Percentiles rank a stretch among this genome's conserved stretches.
Conservation (phyloP, 2,329 filamentous ascomycete genomes). For the Alternaria conjuncta region DNA sequence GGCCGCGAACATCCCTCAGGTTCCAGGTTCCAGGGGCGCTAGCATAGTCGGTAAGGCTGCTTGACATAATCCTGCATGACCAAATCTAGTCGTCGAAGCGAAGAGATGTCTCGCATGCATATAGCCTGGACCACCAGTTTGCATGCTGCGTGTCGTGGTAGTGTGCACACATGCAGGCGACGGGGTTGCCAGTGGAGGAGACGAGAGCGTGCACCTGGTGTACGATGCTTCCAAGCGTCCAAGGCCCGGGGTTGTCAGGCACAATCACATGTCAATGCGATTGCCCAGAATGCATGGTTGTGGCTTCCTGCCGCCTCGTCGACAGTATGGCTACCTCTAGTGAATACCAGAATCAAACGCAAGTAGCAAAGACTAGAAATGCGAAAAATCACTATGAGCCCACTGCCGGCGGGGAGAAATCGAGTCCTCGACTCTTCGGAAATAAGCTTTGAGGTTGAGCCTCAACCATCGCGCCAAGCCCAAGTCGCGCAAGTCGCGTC, state of each 20-base stretch:
- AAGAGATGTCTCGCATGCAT: constrained; percentile 7
- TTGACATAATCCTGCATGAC: constrained; percentile 15
- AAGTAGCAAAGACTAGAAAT: not conserved
- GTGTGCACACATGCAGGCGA: not conserved
- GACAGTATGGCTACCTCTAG: not conserved
- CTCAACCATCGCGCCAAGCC: constrained; percentile 12
- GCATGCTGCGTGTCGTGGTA: not conserved
- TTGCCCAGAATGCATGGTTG: not conserved
- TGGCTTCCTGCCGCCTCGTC: not conserved
- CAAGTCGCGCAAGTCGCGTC: constrained; percentile 34
- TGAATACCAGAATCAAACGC: not conserved
- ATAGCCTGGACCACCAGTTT: constrained; percentile 15
- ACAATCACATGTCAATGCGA: not conserved
- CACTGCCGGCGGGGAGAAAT: not conserved
- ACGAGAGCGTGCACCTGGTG: not conserved
- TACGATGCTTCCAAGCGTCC: not conserved
- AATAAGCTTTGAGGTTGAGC: not conserved
- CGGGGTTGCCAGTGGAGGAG: not conserved
- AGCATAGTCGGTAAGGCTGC: not conserved
- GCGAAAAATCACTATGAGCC: not conserved
- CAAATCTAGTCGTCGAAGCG: not conserved
- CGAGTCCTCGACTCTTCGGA: not conserved
- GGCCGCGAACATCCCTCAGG: constrained; percentile 25
- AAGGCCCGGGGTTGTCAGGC: not conserved
- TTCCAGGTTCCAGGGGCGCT: not conserved